Conservation (phyloP, 2,329 filamentous ascomycete species). For the Pseudogymnoascus sp. region DNA sequence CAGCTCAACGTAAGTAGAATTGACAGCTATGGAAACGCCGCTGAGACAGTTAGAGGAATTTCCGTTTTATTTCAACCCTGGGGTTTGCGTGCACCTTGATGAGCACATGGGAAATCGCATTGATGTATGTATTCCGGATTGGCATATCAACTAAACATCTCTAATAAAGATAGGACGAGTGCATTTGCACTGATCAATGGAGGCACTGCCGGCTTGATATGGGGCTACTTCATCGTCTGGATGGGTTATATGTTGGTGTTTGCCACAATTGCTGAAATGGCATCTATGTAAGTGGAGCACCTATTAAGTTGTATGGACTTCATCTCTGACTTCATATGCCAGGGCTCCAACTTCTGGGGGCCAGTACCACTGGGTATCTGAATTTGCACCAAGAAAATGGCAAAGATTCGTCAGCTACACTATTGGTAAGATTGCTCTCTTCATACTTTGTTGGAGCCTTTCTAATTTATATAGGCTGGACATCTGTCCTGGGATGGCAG, state of each 20-base stretch:
- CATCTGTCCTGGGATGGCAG: conserved; percentile 41
- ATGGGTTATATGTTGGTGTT: conserved; percentile 26
- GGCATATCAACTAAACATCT: conserved; percentile 9
- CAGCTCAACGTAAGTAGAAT: conserved; percentile 21
- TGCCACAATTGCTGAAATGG: conserved; percentile 24
- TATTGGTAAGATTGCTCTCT: conserved; percentile 29
- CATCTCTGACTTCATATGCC: not conserved
- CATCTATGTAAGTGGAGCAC: conserved; percentile 20
- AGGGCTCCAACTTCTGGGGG: conserved; percentile 49
- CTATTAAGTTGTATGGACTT: not conserved
- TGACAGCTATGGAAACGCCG: not conserved
- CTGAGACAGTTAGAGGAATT: conserved; percentile 29
- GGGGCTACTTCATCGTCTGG: conserved; percentile 32
- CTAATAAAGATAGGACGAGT: conserved; percentile 30
- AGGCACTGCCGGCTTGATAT: conserved; percentile 31
- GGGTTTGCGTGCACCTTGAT: conserved; percentile 38
- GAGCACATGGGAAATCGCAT: conserved; percentile 38
- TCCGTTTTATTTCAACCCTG: conserved; percentile 34
- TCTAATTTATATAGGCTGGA: conserved; percentile 33
- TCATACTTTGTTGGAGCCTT: not conserved
- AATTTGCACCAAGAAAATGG: conserved; percentile 41
- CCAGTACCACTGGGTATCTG: conserved; percentile 52
- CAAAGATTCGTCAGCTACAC: conserved; percentile 50
- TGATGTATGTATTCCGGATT: conserved; percentile 25
- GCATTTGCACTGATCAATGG: conserved; percentile 21